These are phyloP conservation scores for Leishmania major DNA, from an alignment of 208 protist species.

Conservation along the genomic window DNA sequence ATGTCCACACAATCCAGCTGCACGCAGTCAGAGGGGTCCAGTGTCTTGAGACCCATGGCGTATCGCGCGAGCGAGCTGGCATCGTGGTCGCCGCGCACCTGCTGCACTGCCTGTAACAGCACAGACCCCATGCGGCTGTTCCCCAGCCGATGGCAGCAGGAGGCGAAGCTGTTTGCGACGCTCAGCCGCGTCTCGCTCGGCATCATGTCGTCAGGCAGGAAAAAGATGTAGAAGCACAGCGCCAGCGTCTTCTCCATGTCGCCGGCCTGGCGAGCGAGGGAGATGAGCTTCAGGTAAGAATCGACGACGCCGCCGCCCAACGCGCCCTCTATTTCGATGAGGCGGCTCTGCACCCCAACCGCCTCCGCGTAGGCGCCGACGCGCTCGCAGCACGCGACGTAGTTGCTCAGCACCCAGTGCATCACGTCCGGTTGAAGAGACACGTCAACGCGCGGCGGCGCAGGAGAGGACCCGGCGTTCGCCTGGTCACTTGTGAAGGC, in stretches of 20 bases:
- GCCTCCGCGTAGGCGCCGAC: constrained; percentile 50
- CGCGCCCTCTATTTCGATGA: constrained; percentile 58
- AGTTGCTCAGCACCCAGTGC: constrained; percentile 72
- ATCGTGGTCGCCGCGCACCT: constrained; percentile 48
- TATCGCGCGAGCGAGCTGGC: constrained; percentile 38
- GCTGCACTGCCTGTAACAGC: constrained; percentile 53
- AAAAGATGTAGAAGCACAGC: constrained; percentile 70
- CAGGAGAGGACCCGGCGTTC: not conserved
- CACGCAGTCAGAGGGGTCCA: constrained; percentile 36
- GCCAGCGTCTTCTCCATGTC: constrained; percentile 56
- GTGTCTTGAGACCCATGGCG: constrained; percentile 32
- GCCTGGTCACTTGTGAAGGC: not conserved
- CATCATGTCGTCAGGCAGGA: constrained; percentile 59
- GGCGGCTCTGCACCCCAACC: constrained; percentile 48
- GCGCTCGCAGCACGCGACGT: constrained; percentile 69
- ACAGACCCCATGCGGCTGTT: constrained; percentile 60
- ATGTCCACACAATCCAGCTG: constrained; percentile 38
- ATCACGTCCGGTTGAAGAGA: constrained; percentile 49
- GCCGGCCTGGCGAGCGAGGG: constrained; percentile 40
- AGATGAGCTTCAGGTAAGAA: constrained; percentile 58
- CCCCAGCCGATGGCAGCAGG: constrained; percentile 58
- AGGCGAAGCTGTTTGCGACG: constrained; percentile 59
- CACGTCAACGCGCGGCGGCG: constrained; percentile 9
- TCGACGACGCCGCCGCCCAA: constrained; percentile 44
- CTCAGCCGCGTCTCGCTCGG: constrained; percentile 42